Evolutionary conservation across 345 rosid genomes (phyloP), one percentile per base, ranked within the genome.

Genomic region (Euphorbia tirucalli): DNA sequence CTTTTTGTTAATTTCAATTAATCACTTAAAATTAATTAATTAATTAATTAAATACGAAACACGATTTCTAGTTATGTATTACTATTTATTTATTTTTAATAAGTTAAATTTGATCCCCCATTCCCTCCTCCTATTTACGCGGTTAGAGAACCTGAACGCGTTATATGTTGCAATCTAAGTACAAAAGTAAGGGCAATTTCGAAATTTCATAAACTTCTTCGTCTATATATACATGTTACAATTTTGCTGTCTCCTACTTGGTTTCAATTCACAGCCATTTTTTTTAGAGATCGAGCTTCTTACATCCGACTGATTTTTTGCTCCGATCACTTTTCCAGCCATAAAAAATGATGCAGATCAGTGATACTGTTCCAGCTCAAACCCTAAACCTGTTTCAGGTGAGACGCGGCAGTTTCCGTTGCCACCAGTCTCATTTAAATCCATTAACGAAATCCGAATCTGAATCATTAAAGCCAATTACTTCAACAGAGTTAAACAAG

Each of bases 361-460:
- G 80, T 69, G 22, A 58, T 1, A 72, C 87, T 21, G 78, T 89
- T 30, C 85, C 96, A 3, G 85, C 87, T 3, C 82, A 83, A 2
- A 84, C 74, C 67, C 76, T 78, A 55, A 74, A 75, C 70, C 68
- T 78, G 41, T 75, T 91, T 32, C 82, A 80, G 65, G 70, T 87
- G 22, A 78, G 78, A 37, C 82, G 88, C 5, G 54, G 74, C 73
- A 83, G 83, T 72, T 89, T 85, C 85, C 82, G 72, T 41, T 84
- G 82, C 87, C 85, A 70, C 9, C 73, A 61, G 15, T 86, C 93
- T 6, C 83, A 85, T 2, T 69, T 90, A 52, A 87, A 85, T 61
- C 86, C 92, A 0, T 50, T 50, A 9, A 73, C 71, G 0, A 67
- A 49, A 55, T 28, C 82, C 5, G 8, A 11, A 9, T 11, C 68